phyloP scores from a whole-genome alignment of 306 rosid genomes.

The Comarum palustre region DNA sequence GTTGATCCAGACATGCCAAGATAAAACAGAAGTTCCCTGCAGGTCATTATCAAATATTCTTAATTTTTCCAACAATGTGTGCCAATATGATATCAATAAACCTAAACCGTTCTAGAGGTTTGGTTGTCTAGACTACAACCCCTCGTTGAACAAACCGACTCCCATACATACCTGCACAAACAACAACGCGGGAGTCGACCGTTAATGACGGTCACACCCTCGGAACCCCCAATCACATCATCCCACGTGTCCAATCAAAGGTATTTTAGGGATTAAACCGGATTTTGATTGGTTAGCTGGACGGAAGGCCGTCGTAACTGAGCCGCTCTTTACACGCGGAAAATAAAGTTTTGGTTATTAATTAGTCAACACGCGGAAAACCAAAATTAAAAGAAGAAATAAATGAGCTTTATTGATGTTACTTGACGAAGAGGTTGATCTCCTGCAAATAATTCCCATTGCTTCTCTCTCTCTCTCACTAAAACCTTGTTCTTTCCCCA shows the following conservation, averaged over 20 bases:
- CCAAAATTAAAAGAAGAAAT: not conserved
- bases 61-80: not conserved
- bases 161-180: not conserved
- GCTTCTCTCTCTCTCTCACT: not conserved
- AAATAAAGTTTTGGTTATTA: too few relatives aligned
- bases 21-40: too few relatives aligned
- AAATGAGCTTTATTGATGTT: not conserved
- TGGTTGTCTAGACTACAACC: not conserved
- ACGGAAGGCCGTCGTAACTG: not conserved
- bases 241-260: not conserved
- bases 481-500: not conserved
- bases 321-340: not conserved
- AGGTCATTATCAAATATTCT: not conserved
- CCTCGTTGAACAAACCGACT: not conserved
- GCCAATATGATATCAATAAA: not conserved
- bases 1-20: too few relatives aligned
- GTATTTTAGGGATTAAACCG: not conserved
- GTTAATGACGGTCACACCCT: not conserved
- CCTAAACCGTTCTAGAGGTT: not conserved
- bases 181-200: not conserved
- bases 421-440: not conserved
- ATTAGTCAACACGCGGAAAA: constrained; percentile 10
- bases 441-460: not conserved
- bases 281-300: not conserved
- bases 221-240: not conserved